These are phyloP conservation scores for Grosmannia clavigera DNA, from an alignment of 2,329 filamentous ascomycete genomes.

Conservation along the genomic window DNA sequence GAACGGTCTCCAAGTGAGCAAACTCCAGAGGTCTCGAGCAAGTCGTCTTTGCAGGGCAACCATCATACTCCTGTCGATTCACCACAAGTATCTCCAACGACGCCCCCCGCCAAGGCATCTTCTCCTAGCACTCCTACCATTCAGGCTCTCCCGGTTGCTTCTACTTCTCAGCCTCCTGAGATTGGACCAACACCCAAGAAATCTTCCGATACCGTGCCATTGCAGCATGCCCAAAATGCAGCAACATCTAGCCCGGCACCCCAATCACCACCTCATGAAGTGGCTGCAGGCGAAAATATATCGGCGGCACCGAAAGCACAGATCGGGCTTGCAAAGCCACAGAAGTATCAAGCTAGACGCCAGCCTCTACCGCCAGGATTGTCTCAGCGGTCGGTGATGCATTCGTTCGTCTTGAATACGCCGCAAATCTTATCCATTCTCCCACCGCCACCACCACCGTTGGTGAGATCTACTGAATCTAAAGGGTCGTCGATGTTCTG, in stretches of 20 bases:
- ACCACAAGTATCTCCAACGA: not conserved
- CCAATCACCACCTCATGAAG: not conserved
- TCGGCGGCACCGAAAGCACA: not conserved
- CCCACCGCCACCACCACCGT: slow-evolving; percentile 8
- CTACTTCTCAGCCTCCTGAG: not conserved
- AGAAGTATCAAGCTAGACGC: not conserved
- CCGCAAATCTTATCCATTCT: not conserved
- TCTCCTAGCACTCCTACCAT: not conserved
- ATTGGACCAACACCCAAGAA: not conserved
- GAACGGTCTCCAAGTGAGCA: not conserved
- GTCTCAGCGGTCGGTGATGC: not conserved
- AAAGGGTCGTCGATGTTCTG: not conserved
- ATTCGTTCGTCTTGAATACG: not conserved
- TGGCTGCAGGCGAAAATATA: not conserved
- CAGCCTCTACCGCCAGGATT: slow-evolving; percentile 1
- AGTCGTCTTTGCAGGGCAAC: not conserved
- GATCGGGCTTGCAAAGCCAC: not conserved
- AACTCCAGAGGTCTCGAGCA: not conserved
- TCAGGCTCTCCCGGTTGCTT: not conserved
- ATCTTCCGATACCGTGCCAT: not conserved
- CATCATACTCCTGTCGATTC: not conserved
- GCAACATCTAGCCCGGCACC: not conserved
- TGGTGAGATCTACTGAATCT: not conserved
- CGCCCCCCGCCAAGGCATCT: not conserved
- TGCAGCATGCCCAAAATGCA: not conserved